Evolutionary conservation across 306 rosid genomes (phyloP).

Genomic region (Quercus rubra): DNA sequence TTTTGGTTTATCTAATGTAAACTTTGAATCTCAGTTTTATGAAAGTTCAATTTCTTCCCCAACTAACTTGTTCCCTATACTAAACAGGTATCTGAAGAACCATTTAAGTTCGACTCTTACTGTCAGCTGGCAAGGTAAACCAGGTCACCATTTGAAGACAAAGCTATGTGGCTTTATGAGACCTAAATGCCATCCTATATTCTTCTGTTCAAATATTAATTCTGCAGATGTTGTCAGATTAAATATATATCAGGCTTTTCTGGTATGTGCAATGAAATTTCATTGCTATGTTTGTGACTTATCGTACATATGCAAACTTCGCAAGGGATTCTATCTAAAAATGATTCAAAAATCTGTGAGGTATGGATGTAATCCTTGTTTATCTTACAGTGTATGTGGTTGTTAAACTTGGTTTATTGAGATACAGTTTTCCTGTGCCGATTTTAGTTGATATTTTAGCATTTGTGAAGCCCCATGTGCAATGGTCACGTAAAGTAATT

Average conservation of each 20-base stretch:
- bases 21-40: background rate
- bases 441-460: constrained; percentile 17
- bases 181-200: constrained; percentile 85
- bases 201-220: constrained; percentile 81
- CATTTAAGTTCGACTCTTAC: too few species aligned
- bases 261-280: too few species aligned
- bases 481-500: background rate
- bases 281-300: too few species aligned
- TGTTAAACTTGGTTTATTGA: background rate
- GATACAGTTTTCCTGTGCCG: constrained; percentile 3
- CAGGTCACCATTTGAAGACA: too few species aligned
- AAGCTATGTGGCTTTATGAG: background rate
- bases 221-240: constrained; percentile 79
- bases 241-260: constrained; percentile 64
- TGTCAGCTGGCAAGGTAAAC: too few species aligned
- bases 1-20: background rate
- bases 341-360: constrained; percentile 58
- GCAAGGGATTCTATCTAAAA: constrained; percentile 18
- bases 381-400: background rate
- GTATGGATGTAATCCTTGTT: constrained; percentile 2
- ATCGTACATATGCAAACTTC: constrained; percentile 46
- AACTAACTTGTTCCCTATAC: constrained; percentile 30
- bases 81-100: background rate
- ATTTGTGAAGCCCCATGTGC: background rate
- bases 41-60: background rate